These are phyloP conservation scores for Geum urbanum DNA, from an alignment of 306 rosid genomes.

Conservation along the genomic window DNA sequence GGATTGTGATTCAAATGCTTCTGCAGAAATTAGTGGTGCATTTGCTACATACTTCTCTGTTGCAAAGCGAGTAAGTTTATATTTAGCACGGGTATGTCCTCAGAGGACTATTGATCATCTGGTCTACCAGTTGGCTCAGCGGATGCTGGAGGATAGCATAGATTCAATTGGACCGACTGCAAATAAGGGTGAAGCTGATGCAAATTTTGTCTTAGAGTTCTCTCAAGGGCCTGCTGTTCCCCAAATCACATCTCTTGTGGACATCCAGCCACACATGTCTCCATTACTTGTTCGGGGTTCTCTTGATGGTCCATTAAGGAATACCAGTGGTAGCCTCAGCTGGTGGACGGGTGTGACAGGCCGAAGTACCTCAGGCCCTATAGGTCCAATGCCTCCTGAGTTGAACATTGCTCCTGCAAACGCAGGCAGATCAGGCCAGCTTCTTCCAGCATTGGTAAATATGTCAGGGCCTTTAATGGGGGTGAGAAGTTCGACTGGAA, in stretches of 20 bases:
- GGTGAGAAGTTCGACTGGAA: conserved; percentile 96
- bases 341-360: conserved; percentile 99
- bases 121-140: conserved; percentile 92
- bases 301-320: conserved; percentile 95
- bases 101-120: conserved; percentile 97
- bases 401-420: conserved; percentile 78
- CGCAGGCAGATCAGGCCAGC: conserved; percentile 92
- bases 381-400: conserved; percentile 98
- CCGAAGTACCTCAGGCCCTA: conserved; percentile 92
- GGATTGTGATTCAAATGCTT: conserved; percentile 98
- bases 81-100: conserved; percentile 96
- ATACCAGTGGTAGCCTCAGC: conserved; percentile 96
- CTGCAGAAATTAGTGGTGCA: conserved; percentile 98
- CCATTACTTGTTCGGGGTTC: conserved; percentile 99
- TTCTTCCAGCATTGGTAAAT: conserved; percentile 84
- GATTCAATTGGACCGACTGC: conserved; percentile 60
- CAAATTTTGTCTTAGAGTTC: conserved; percentile 85
- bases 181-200: conserved; percentile 67
- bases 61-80: conserved; percentile 92
- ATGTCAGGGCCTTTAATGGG: conserved; percentile 99
- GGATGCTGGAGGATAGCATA: conserved; percentile 88
- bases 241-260: conserved; percentile 80
- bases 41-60: conserved; percentile 98
- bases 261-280: conserved; percentile 97
- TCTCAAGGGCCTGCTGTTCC: conserved; percentile 94